Percentiles rank a stretch among this genome's conserved stretches.
Evolutionary conservation across 257 asterid species (phyloP).

Genomic region (Solanum virginianum): DNA sequence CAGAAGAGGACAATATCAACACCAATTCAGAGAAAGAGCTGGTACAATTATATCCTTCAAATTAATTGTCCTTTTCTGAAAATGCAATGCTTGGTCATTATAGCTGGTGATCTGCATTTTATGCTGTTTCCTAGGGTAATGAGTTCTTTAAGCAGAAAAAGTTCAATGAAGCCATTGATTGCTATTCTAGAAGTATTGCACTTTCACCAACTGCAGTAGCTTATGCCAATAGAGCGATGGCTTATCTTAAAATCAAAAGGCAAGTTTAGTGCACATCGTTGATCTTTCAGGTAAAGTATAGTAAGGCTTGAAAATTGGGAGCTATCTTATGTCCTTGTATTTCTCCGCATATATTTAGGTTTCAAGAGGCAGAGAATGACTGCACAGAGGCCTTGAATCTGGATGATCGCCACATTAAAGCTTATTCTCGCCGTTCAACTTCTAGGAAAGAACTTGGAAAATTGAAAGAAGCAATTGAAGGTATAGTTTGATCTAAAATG

Average conservation of each 20-base stretch:
- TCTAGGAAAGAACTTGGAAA: slow-evolving; percentile 91
- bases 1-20: slow-evolving; percentile 48
- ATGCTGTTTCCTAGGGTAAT: slow-evolving; percentile 48
- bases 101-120: neutral
- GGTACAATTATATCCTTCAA: slow-evolving; percentile 30
- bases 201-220: slow-evolving; percentile 89
- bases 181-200: slow-evolving; percentile 96
- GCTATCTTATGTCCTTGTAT: slow-evolving; percentile 6
- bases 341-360: slow-evolving; percentile 22
- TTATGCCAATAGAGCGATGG: slow-evolving; percentile 95
- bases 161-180: slow-evolving; percentile 81
- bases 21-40: slow-evolving; percentile 94
- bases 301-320: neutral
- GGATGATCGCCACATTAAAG: slow-evolving; percentile 89
- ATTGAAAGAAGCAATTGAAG: slow-evolving; percentile 76
- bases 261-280: slow-evolving; percentile 7
- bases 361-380: slow-evolving; percentile 86
- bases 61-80: neutral
- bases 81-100: neutral
- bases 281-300: neutral
- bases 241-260: slow-evolving; percentile 80
- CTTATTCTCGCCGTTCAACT: slow-evolving; percentile 92
- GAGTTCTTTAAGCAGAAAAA: slow-evolving; percentile 81
- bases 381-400: slow-evolving; percentile 84
- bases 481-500: slow-evolving; percentile 23